A percentile compares a stretch with the other conserved stretches of the same genome.
Evolutionary conservation across 1,284 basidiomycete genomes (phyloP).

Genomic region (Boletus sp.): DNA sequence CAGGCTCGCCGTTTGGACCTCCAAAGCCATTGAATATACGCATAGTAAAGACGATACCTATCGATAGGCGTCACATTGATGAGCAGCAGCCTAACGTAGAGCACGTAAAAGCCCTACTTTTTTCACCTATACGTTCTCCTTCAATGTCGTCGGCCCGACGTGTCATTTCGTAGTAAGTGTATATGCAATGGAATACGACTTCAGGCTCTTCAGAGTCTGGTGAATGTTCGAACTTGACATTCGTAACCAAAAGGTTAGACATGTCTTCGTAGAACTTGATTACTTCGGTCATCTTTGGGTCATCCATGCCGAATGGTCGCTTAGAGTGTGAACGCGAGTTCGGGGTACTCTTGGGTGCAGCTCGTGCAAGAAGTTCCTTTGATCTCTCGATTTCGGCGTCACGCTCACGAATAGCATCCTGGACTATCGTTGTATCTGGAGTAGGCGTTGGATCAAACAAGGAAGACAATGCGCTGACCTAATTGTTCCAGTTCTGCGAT

Average conservation of each 20-base stretch:
- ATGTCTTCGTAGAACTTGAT: constrained; percentile 59
- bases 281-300: constrained; percentile 49
- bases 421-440: constrained; percentile 35
- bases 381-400: constrained; percentile 59
- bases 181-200: constrained; percentile 47
- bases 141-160: constrained; percentile 28
- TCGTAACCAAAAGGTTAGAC: constrained; percentile 53
- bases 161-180: constrained; percentile 42
- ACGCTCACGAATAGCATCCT: constrained; percentile 50
- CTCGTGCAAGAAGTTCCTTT: constrained; percentile 43
- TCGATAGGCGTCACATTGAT: constrained; percentile 1
- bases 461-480: constrained; percentile 36
- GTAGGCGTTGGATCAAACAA: constrained; percentile 3
- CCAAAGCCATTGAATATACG: constrained; percentile 41
- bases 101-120: constrained; percentile 35
- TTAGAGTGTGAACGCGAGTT: constrained; percentile 30
- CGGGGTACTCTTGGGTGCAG: constrained; percentile 31
- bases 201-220: constrained; percentile 36
- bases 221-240: constrained; percentile 40
- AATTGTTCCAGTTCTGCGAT: constrained; percentile 44
- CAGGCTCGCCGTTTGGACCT: constrained; percentile 32
- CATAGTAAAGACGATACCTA: constrained; percentile 60
- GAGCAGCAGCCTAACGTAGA: neutral
- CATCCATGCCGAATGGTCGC: constrained; percentile 38
- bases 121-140: constrained; percentile 30